Evolutionary conservation across 2,329 filamentous ascomycete genomes (phyloP), one percentile per base, ranked within the genome.

Genomic region (Hymenoscyphus salicellus): DNA sequence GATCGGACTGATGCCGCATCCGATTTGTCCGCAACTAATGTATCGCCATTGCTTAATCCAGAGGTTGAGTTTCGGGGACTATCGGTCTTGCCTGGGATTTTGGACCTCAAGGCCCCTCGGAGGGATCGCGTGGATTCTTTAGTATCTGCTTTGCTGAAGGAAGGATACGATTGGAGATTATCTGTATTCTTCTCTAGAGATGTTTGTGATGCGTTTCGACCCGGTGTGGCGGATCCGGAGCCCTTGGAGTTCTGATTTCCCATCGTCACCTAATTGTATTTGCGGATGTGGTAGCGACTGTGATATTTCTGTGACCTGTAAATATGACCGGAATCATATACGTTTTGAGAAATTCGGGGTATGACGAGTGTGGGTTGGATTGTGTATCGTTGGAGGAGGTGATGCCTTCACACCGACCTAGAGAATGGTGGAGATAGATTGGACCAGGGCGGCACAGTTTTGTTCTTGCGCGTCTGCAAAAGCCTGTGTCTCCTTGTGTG

Each of bases 91-190:
- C 90, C 91, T 1, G 91, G 92, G 66, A 97, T 97, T 79, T 97
- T 97, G 67, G 92, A 96, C 66, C 92, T 86, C 71, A 98, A 85
- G 3, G 71, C 70, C 8, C 88, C 89, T 71, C 91, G 87, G 77
- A 97, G 88, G 4, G 93, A 97, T 69, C 93, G 90, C 36, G 90
- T 87, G 6, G 93, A 97, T 70, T 97, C 93, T 77, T 93, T 94
- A 32, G 94, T 98, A 76, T 98, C 94, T 63, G 93, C 92, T 76
- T 90, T 90, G 79, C 89, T 91, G 76, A 98, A 94, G 32, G 94
- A 97, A 32, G 93, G 94, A 77, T 95, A 96, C 33, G 92, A 91
- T 77, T 92, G 89, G 65, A 97, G 81, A 66, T 66, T 69, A 36
- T 73, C 70, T 41, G 63, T 60, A 32, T 63, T 66, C 62, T 66